These are phyloP conservation scores for Pittosporum tobira DNA, from an alignment of 129 eudicot species.

Conservation along the genomic window DNA sequence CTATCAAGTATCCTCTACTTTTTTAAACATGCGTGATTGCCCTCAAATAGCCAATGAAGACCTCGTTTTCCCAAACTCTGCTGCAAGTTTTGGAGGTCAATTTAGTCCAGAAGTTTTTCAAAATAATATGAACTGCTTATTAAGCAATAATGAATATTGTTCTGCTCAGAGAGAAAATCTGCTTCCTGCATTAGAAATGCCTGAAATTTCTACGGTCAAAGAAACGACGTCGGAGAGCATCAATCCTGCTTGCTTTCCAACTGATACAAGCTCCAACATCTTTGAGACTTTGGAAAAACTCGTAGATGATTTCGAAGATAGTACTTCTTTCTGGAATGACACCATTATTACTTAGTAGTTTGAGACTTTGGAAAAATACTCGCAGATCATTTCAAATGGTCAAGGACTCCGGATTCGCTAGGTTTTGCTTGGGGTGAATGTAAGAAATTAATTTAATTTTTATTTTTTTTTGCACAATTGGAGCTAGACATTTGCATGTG, in stretches of 20 bases:
- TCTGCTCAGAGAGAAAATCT: slow-evolving; percentile 17
- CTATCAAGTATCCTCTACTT: slow-evolving; percentile 22
- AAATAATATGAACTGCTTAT: not conserved
- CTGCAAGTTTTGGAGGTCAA: slow-evolving; percentile 22
- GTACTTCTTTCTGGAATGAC: slow-evolving; percentile 22
- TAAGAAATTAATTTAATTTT: not conserved
- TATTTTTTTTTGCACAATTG: not conserved
- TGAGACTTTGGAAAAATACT: too few species aligned
- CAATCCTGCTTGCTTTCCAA: not conserved
- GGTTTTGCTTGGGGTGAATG: too few species aligned
- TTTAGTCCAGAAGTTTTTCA: slow-evolving; percentile 7
- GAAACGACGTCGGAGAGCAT: too few species aligned
- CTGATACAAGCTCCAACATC: slow-evolving; percentile 14
- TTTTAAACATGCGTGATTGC: slow-evolving; percentile 2
- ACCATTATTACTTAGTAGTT: not conserved
- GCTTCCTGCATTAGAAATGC: slow-evolving; percentile 33
- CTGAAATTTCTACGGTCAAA: slow-evolving; percentile 7
- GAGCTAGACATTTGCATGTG: too few species aligned
- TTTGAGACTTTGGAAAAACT: slow-evolving; percentile 24
- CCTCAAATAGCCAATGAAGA: slow-evolving; percentile 4
- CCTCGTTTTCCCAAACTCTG: slow-evolving; percentile 10
- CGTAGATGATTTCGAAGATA: slow-evolving; percentile 15
- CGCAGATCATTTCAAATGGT: too few species aligned
- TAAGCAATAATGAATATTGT: not conserved
- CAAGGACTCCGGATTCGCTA: too few species aligned